These are phyloP conservation scores for Carnegiea gigantea DNA, from an alignment of 179 eudicot species.

Conservation along the genomic window DNA sequence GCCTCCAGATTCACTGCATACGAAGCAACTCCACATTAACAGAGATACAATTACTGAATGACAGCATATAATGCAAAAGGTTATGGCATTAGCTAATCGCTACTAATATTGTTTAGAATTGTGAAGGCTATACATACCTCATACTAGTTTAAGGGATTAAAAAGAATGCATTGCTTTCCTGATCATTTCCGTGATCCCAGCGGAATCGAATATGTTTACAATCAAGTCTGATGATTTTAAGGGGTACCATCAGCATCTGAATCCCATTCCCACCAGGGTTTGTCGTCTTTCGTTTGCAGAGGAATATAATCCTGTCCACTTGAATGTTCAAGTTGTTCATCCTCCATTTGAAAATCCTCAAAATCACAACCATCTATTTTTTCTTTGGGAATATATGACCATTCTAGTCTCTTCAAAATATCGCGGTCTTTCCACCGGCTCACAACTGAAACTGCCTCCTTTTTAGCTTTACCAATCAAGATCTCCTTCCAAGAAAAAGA, in stretches of 20 bases:
- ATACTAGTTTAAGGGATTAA: background rate
- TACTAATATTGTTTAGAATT: no score
- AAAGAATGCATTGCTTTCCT: background rate
- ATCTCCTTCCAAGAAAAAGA: constrained; percentile 86
- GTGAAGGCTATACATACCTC: background rate
- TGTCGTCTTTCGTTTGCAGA: constrained; percentile 26
- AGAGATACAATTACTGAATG: background rate
- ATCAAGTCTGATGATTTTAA: constrained; percentile 13
- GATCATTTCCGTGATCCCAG: background rate
- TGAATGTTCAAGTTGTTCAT: constrained; percentile 29
- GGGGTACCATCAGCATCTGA: constrained; percentile 30
- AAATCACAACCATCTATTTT: constrained; percentile 33
- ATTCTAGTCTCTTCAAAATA: constrained; percentile 71
- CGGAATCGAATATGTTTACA: background rate
- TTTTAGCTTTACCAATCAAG: constrained; percentile 71
- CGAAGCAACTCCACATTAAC: background rate
- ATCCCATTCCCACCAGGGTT: constrained; percentile 71
- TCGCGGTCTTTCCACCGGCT: constrained; percentile 83
- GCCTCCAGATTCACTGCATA: background rate
- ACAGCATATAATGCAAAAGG: background rate
- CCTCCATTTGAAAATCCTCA: constrained; percentile 32
- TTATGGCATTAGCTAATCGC: background rate
- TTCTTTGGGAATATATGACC: constrained; percentile 61
- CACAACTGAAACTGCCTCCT: constrained; percentile 61
- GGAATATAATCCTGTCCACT: constrained; percentile 16